These are phyloP conservation scores for Lagerstroemia speciosa DNA, from an alignment of 345 rosid species.

Conservation along the genomic window DNA sequence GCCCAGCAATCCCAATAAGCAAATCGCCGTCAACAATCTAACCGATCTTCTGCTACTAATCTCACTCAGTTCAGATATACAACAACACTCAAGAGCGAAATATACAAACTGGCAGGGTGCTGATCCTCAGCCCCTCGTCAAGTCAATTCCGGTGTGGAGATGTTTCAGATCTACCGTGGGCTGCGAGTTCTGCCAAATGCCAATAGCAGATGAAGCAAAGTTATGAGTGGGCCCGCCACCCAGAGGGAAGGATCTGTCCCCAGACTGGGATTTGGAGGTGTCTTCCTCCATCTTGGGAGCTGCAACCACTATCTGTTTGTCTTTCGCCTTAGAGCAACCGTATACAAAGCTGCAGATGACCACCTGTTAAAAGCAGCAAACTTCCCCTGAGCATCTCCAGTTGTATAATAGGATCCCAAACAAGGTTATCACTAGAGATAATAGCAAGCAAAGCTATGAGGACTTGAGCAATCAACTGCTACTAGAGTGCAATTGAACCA, in stretches of 20 bases:
- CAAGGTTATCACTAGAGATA: background rate
- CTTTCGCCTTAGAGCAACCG: conserved; percentile 45
- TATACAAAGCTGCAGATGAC: conserved; percentile 84
- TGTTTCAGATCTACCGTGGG: conserved; percentile 56
- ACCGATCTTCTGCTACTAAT: conserved; percentile 4
- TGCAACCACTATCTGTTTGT: conserved; percentile 31
- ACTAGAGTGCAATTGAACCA: background rate
- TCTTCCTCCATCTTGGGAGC: conserved; percentile 39
- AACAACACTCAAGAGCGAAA: conserved; percentile 24
- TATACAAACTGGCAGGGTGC: conserved; percentile 32
- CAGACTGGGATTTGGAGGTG: conserved; percentile 18
- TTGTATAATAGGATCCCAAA: background rate
- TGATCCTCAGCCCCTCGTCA: conserved; percentile 64
- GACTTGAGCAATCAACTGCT: background rate
- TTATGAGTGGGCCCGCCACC: conserved; percentile 30
- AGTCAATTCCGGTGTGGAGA: conserved; percentile 74
- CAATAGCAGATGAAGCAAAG: conserved; percentile 39
- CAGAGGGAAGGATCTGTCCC: conserved; percentile 25
- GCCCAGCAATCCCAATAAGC: background rate
- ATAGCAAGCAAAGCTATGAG: background rate
- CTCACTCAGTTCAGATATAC: conserved; percentile 5
- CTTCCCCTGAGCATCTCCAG: background rate
- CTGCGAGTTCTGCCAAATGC: conserved; percentile 61
- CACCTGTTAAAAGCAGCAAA: conserved; percentile 44
- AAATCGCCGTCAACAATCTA: background rate